Evolutionary conservation across 352 stramenopile genomes (phyloP).

Genomic region (Globisporangium spiculum): DNA sequence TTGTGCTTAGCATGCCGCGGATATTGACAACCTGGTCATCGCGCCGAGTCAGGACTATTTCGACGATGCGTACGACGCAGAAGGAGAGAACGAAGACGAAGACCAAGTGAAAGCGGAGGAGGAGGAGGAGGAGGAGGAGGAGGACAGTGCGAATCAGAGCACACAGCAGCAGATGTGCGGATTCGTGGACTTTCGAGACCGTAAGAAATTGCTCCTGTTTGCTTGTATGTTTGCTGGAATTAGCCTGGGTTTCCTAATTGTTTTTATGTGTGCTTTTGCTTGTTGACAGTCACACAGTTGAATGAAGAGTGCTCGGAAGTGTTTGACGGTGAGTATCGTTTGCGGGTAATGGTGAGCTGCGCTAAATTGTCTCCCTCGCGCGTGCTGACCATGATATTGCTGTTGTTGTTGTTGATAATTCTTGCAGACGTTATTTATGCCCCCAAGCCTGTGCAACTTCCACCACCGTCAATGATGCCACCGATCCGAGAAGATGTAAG

Average conservation of each 20-base stretch:
- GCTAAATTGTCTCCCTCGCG: not conserved
- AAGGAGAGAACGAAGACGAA: not conserved
- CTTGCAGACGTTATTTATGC: slow-evolving; percentile 14
- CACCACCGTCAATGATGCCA: not conserved
- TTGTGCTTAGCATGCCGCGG: slow-evolving; percentile 17
- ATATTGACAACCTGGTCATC: slow-evolving; percentile 18
- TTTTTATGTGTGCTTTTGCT: not conserved
- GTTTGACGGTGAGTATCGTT: slow-evolving; percentile 14
- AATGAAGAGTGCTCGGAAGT: slow-evolving; percentile 18
- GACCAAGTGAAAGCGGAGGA: not conserved
- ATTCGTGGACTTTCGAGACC: slow-evolving; percentile 22
- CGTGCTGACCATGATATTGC: not conserved
- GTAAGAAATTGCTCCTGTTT: slow-evolving; percentile 7
- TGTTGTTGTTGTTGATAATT: not conserved
- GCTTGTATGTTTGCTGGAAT: not conserved
- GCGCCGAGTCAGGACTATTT: slow-evolving; percentile 23
- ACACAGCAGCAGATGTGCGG: slow-evolving; percentile 10
- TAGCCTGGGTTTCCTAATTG: not conserved
- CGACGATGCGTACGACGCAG: slow-evolving; percentile 9
- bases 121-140: not conserved
- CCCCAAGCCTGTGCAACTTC: not conserved
- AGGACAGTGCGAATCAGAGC: not conserved
- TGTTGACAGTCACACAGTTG: slow-evolving; percentile 13
- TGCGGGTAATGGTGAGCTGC: not conserved
- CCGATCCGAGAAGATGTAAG: slow-evolving; percentile 10